These are phyloP conservation scores for maize (Zea mays) DNA, from an alignment of 176 grass and related monocot species.

Conservation along the genomic window Zm-B73-REFERENCE-NAM-5.0 NC_050097.1:51859501-51860000, in stretches of 20 bases:
- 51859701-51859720: slow-evolving; percentile 3
- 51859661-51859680: slow-evolving; percentile 20
- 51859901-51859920: not conserved
- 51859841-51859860: not conserved
- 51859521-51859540: slow-evolving; percentile 84
- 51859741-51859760: slow-evolving; percentile 4
- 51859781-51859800: slow-evolving; percentile 21
- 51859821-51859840: not conserved
- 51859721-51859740: slow-evolving; percentile 25
- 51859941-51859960: slow-evolving; percentile 40
- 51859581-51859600: slow-evolving; percentile 58
- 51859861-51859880: not conserved
- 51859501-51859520: slow-evolving; percentile 20
- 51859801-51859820: slow-evolving; percentile 25
- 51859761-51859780: not conserved
- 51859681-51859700: slow-evolving; percentile 28
- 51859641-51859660: slow-evolving; percentile 65
- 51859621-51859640: slow-evolving; percentile 84
- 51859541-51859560: slow-evolving; percentile 91
- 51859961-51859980: slow-evolving; percentile 81
- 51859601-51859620: slow-evolving; percentile 32
- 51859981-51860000: slow-evolving; percentile 42
- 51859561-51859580: slow-evolving; percentile 65
- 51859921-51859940: slow-evolving; percentile 10
- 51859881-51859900: not conserved